phyloP scores from a whole-genome alignment of 441 rosid species.

The Adansonia grandidieri region DNA sequence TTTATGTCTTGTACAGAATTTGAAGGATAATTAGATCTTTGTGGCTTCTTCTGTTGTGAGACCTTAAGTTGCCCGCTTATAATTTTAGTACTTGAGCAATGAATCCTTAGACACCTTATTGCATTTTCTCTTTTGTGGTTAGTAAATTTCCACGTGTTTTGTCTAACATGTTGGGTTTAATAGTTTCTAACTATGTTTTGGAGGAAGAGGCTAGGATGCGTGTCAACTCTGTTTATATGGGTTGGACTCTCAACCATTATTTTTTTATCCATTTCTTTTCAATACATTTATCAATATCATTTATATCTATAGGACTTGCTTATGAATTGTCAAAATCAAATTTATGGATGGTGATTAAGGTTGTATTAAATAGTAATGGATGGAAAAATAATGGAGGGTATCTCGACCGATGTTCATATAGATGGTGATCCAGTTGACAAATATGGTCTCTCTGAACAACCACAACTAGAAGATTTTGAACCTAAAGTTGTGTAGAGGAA shows the following conservation, averaged over 20 bases:
- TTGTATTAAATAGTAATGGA: no score
- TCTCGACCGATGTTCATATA: slow-evolving; percentile 37
- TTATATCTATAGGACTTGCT: no score
- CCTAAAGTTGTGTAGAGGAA: slow-evolving; percentile 56
- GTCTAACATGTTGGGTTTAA: slow-evolving; percentile 26
- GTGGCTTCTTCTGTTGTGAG: neutral
- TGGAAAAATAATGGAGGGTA: no score
- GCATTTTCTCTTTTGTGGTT: neutral
- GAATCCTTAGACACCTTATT: neutral
- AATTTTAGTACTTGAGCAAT: neutral
- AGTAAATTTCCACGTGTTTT: neutral
- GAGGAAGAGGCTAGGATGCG: slow-evolving; percentile 70
- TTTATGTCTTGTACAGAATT: neutral
- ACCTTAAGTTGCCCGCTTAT: neutral
- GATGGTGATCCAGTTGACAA: slow-evolving; percentile 67
- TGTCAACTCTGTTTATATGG: slow-evolving; percentile 23
- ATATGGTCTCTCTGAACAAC: slow-evolving; percentile 59
- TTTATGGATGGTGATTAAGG: no score
- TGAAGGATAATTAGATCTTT: neutral
- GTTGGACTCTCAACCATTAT: no score
- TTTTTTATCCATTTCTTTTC: no score
- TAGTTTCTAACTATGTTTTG: slow-evolving; percentile 59
- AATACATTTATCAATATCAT: no score
- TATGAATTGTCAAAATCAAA: no score
- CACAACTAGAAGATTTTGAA: slow-evolving; percentile 52